Conservation (phyloP, 257 asterid species). For the Solanum lycopersicoides region DNA sequence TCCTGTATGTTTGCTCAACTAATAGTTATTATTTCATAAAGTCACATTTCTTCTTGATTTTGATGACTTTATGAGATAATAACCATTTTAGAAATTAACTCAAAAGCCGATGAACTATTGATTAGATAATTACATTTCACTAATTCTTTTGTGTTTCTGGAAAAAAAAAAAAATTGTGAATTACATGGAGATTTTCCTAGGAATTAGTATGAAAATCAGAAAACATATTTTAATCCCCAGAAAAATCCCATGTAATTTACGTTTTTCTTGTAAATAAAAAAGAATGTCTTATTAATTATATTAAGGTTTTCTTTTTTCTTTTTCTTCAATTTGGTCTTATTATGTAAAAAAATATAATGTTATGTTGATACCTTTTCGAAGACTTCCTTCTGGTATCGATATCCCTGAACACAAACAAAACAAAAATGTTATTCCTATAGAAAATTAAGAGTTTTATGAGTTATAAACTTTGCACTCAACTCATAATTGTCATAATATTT, state of each 20-base stretch:
- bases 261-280: background rate
- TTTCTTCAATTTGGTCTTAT: background rate
- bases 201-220: no score
- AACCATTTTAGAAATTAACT: background rate
- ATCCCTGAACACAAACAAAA: slow-evolving; percentile 29
- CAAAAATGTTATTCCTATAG: background rate
- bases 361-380: slow-evolving; percentile 42
- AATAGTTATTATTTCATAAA: background rate
- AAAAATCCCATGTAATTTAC: no score
- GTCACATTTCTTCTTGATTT: background rate
- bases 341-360: background rate
- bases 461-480: background rate
- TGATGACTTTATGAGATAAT: background rate
- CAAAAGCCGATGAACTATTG: background rate
- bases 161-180: no score
- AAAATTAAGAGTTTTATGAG: background rate
- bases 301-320: background rate
- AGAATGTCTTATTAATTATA: background rate
- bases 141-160: background rate
- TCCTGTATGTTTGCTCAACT: background rate
- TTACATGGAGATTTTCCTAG: no score
- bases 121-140: background rate
- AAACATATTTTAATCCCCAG: no score
- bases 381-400: slow-evolving; percentile 34
- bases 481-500: background rate